These are phyloP conservation scores for Rhizopogon sp. DNA, from an alignment of 768 basidiomycete genomes.

Conservation along the genomic window DNA sequence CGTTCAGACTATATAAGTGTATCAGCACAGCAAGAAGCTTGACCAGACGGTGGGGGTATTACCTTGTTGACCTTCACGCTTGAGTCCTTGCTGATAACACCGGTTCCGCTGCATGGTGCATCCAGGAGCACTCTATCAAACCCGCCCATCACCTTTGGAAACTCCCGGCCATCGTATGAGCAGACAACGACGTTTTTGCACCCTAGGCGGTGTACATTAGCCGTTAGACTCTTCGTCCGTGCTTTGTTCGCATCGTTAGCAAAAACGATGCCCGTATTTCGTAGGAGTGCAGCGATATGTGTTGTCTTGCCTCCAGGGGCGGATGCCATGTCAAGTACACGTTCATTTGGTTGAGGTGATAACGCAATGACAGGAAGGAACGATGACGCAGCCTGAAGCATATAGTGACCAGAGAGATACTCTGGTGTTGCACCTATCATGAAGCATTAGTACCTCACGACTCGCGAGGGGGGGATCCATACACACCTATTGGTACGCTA, in stretches of 20 bases:
- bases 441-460: not conserved
- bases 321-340: slow-evolving; percentile 97
- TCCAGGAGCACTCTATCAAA: slow-evolving; percentile 97
- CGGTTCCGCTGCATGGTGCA: slow-evolving; percentile 97
- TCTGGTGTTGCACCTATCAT: slow-evolving; percentile 86
- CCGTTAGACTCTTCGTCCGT: slow-evolving; percentile 92
- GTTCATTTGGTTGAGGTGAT: slow-evolving; percentile 86
- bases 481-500: slow-evolving; percentile 82
- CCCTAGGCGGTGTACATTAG: slow-evolving; percentile 93
- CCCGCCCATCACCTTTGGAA: slow-evolving; percentile 98
- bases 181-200: slow-evolving; percentile 98
- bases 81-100: slow-evolving; percentile 96
- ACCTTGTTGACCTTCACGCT: slow-evolving; percentile 99
- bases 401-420: slow-evolving; percentile 98
- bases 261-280: slow-evolving; percentile 97
- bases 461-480: not conserved
- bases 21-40: slow-evolving; percentile 4
- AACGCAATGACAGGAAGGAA: slow-evolving; percentile 99
- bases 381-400: slow-evolving; percentile 98
- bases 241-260: slow-evolving; percentile 96
- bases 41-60: slow-evolving; percentile 13
- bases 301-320: slow-evolving; percentile 98
- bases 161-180: slow-evolving; percentile 95
- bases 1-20: slow-evolving; percentile 65
- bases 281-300: slow-evolving; percentile 93